A percentile compares a stretch with the other conserved stretches of the same genome.
These are phyloP conservation scores for Scheffersomyces cryptocercus DNA, from an alignment of 1,139 yeast species.

Conservation along the genomic window DNA sequence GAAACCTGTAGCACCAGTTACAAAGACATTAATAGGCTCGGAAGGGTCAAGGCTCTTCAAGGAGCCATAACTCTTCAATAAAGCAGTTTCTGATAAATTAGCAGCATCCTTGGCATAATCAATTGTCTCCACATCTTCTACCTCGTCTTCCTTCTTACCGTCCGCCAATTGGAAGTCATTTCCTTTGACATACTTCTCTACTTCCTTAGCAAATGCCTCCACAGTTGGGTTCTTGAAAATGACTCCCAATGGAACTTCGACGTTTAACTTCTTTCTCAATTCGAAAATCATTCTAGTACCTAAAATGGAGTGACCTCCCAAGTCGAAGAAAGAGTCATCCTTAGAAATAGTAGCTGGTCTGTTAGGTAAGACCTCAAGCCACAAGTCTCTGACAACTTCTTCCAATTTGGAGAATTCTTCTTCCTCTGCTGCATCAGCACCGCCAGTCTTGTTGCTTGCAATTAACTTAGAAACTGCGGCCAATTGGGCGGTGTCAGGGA, in stretches of 20 bases:
- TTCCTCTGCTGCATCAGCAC: conserved; percentile 37
- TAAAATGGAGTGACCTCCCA: conserved; percentile 96
- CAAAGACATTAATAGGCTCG: conserved; percentile 62
- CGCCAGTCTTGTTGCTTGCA: conserved; percentile 30
- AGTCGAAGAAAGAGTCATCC: conserved; percentile 89
- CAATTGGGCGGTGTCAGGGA: conserved; percentile 88
- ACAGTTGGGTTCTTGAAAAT: conserved; percentile 89
- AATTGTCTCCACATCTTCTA: conserved; percentile 25
- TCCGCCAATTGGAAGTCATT: conserved; percentile 47
- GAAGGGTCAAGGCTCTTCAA: conserved; percentile 29
- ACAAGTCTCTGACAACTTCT: conserved; percentile 68
- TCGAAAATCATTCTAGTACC: conserved; percentile 98
- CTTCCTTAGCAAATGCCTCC: conserved; percentile 71
- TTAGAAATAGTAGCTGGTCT: conserved; percentile 76
- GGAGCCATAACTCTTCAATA: conserved; percentile 42
- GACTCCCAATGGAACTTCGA: conserved; percentile 86
- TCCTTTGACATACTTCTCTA: conserved; percentile 55
- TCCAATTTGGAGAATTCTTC: conserved; percentile 62
- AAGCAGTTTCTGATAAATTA: conserved; percentile 45
- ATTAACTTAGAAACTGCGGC: conserved; percentile 59
- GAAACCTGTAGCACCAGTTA: conserved; percentile 97
- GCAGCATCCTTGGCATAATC: conserved; percentile 80
- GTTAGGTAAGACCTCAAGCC: conserved; percentile 85
- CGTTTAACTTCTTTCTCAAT: conserved; percentile 71
- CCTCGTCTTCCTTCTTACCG: conserved; percentile 24